phyloP scores from a whole-genome alignment of 257 asterid species.

The Solanum appendiculatum region DNA sequence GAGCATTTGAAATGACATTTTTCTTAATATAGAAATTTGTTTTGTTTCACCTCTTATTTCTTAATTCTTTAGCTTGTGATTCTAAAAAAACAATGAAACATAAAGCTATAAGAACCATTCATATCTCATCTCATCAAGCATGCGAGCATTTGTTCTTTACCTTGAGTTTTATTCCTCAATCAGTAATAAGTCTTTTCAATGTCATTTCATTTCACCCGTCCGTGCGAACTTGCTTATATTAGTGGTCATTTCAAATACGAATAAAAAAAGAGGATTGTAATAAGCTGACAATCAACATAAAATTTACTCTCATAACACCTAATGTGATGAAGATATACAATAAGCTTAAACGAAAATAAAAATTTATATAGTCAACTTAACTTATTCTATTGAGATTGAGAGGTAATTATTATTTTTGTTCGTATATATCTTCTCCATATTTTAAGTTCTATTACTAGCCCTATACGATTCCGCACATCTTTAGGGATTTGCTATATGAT shows the following conservation, averaged over 20 bases:
- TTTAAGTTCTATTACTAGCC: background rate
- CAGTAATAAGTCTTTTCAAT: background rate
- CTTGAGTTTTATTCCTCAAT: background rate
- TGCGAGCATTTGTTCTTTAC: background rate
- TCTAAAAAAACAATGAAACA: background rate
- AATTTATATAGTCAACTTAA: background rate
- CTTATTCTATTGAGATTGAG: background rate
- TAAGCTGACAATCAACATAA: background rate
- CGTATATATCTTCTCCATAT: background rate
- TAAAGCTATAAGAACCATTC: background rate
- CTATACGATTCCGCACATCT: background rate
- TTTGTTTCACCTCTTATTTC: background rate
- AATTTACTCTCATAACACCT: background rate
- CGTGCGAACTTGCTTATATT: background rate
- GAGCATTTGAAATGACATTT: background rate
- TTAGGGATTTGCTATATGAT: background rate
- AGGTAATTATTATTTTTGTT: background rate
- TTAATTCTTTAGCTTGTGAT: background rate
- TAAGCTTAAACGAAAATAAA: background rate
- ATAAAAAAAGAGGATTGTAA: background rate
- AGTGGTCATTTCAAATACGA: background rate
- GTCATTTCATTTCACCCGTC: background rate
- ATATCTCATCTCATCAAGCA: background rate
- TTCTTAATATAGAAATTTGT: background rate
- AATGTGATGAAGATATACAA: background rate